A percentile compares a stretch with the other conserved stretches of the same genome.
Evolutionary conservation across 1,139 yeast species (phyloP).

Genomic region (Magnusiomyces suaveolens): DNA sequence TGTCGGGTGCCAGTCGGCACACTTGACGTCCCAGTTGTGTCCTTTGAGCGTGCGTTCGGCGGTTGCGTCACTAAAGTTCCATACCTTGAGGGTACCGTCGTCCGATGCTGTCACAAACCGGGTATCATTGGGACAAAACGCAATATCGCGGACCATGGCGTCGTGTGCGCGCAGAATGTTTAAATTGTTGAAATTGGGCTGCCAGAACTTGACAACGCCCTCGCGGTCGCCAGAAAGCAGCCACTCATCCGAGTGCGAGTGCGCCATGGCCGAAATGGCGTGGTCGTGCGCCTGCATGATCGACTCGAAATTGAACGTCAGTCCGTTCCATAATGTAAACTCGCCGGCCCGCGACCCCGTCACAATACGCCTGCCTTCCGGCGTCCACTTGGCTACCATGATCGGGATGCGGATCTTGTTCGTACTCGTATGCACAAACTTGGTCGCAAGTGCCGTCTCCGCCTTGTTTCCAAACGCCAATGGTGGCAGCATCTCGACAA

Average conservation of each 20-base stretch:
- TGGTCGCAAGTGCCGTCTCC: constrained; percentile 46
- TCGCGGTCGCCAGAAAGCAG: constrained; percentile 86
- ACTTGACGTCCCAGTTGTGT: constrained; percentile 97
- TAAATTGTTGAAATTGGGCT: constrained; percentile 93
- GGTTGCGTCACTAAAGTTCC: constrained; percentile 87
- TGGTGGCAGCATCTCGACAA: constrained; percentile 67
- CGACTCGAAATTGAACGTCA: constrained; percentile 90
- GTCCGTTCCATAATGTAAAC: constrained; percentile 93
- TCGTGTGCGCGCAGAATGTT: constrained; percentile 64
- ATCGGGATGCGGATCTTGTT: constrained; percentile 90
- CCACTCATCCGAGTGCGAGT: constrained; percentile 93
- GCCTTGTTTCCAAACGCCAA: constrained; percentile 43
- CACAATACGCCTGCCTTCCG: constrained; percentile 82
- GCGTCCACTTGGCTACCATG: constrained; percentile 89
- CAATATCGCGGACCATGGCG: constrained; percentile 78
- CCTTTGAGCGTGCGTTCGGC: constrained; percentile 78
- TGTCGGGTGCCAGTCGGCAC: constrained; percentile 93
- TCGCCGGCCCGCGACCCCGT: constrained; percentile 94
- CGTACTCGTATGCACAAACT: constrained; percentile 82
- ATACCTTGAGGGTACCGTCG: constrained; percentile 77
- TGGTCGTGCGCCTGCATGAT: constrained; percentile 98
- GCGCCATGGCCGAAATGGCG: constrained; percentile 69
- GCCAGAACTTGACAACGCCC: constrained; percentile 91
- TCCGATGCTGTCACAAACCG: constrained; percentile 89
- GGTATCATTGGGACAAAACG: constrained; percentile 83